phyloP scores from a whole-genome alignment of 139 green algal genomes.

The Chlamydomonas sp. region DNA sequence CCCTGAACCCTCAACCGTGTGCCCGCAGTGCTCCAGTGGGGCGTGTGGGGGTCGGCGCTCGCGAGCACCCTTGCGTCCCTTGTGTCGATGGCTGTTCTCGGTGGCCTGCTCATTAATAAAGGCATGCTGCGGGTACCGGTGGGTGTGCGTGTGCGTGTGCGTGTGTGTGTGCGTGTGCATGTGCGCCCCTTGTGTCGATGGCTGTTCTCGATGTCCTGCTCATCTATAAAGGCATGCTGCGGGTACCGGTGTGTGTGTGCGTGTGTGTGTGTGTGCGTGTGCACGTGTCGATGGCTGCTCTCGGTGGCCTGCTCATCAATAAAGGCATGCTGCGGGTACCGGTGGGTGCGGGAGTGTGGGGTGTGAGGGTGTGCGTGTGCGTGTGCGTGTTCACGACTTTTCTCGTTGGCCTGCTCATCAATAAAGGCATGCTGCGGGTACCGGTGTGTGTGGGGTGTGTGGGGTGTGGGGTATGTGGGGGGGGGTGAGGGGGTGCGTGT shows the following conservation, averaged over 20 bases:
- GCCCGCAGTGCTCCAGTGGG: slow-evolving; percentile 31
- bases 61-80: slow-evolving; percentile 30
- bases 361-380: slow-evolving; percentile 43
- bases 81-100: slow-evolving; percentile 24
- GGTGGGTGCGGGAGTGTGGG: no score
- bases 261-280: slow-evolving; percentile 39
- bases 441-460: no score
- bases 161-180: slow-evolving; percentile 33
- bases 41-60: slow-evolving; percentile 39
- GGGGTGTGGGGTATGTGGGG: no score
- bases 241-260: no score
- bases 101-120: slow-evolving; percentile 28
- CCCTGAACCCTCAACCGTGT: no score
- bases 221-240: slow-evolving; percentile 24
- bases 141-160: slow-evolving; percentile 47
- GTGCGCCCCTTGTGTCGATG: slow-evolving; percentile 21
- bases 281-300: slow-evolving; percentile 28
- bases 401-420: slow-evolving; percentile 31
- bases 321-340: slow-evolving; percentile 22
- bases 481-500: slow-evolving; percentile 44
- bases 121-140: slow-evolving; percentile 21
- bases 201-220: slow-evolving; percentile 27
- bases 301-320: slow-evolving; percentile 31
- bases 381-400: slow-evolving; percentile 18
- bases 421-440: slow-evolving; percentile 22